Conservation (phyloP, 441 rosid genomes). For the Pelargonium australe region DNA sequence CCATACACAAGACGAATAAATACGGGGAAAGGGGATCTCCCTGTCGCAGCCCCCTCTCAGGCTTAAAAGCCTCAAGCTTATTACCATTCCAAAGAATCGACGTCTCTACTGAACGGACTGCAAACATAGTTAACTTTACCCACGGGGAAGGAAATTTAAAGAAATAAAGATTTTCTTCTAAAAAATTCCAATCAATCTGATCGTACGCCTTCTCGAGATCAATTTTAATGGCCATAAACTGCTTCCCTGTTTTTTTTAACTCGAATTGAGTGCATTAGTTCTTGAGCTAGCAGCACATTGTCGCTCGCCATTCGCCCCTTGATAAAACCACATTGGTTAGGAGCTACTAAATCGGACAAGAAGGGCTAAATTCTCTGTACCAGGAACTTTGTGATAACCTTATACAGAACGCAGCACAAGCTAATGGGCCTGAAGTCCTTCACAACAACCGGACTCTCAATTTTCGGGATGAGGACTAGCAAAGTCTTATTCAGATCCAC, state of each 20-base stretch:
- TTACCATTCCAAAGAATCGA: not conserved
- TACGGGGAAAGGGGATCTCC: too few relatives aligned
- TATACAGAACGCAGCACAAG: not conserved
- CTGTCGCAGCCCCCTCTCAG: not conserved
- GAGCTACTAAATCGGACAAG: not conserved
- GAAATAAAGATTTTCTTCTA: not conserved
- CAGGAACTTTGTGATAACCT: not conserved
- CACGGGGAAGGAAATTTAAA: not conserved
- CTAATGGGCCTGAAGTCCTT: not conserved
- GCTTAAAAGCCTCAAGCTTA: not conserved
- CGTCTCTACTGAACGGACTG: not conserved
- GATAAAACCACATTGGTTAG: not conserved
- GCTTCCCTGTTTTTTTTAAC: not conserved
- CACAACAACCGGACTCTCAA: not conserved
- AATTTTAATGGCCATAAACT: not conserved
- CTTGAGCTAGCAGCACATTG: not conserved
- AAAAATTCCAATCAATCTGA: not conserved
- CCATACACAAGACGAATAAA: too few relatives aligned
- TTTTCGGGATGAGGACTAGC: not conserved
- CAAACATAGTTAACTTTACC: not conserved
- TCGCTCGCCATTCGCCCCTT: not conserved
- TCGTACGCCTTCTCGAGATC: slow-evolving; percentile 2
- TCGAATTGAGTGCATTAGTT: not conserved
- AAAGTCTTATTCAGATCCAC: not conserved
- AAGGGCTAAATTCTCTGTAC: not conserved